These are phyloP conservation scores for Zangia roseola DNA, from an alignment of 768 basidiomycete species.

Conservation along the genomic window DNA sequence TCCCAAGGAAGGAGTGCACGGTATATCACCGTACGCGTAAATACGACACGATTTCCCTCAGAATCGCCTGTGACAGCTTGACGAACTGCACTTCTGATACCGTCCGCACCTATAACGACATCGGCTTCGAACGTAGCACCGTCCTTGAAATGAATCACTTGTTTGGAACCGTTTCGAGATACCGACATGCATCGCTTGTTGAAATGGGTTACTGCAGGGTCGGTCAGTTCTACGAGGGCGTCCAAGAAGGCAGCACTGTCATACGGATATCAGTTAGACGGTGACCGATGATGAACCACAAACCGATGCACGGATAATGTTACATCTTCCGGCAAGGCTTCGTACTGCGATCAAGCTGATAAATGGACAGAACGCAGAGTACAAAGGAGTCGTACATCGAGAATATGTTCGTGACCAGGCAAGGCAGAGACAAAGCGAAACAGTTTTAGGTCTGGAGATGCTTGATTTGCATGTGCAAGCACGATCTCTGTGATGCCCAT, in stretches of 20 bases:
- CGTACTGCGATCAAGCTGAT: slow-evolving; percentile 28
- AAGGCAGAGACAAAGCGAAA: slow-evolving; percentile 45
- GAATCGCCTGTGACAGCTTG: slow-evolving; percentile 33
- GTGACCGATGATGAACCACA: not conserved
- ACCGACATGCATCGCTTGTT: slow-evolving; percentile 48
- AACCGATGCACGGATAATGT: slow-evolving; percentile 49
- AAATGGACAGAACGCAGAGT: not conserved
- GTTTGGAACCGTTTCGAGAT: slow-evolving; percentile 23
- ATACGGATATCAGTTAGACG: not conserved
- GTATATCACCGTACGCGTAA: slow-evolving; percentile 48
- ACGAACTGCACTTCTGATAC: slow-evolving; percentile 38
- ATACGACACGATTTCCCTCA: slow-evolving; percentile 31
- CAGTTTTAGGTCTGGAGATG: slow-evolving; percentile 29
- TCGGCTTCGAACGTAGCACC: slow-evolving; percentile 46
- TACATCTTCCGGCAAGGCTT: slow-evolving; percentile 30
- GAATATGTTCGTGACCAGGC: slow-evolving; percentile 42
- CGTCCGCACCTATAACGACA: slow-evolving; percentile 45
- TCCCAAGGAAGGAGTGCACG: slow-evolving; percentile 45
- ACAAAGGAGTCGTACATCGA: slow-evolving; percentile 35
- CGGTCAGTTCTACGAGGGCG: slow-evolving; percentile 42
- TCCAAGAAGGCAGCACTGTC: slow-evolving; percentile 51
- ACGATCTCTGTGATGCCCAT: slow-evolving; percentile 46
- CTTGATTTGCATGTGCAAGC: slow-evolving; percentile 35
- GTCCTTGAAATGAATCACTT: slow-evolving; percentile 46
- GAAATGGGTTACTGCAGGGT: slow-evolving; percentile 45